Conservation (phyloP, 441 rosid genomes). For the Croton setiger region DNA sequence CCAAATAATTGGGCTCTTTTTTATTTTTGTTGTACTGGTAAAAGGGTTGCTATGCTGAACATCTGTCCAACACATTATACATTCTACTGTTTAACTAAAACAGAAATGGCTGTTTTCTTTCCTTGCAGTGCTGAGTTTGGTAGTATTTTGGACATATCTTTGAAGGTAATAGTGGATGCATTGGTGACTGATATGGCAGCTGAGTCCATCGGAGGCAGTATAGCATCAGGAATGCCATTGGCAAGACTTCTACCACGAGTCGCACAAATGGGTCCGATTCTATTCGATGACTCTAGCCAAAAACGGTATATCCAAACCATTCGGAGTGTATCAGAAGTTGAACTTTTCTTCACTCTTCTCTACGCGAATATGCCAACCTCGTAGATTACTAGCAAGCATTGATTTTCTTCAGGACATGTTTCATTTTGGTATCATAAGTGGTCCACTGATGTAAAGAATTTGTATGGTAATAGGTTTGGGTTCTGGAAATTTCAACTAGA, state of each 20-base stretch:
- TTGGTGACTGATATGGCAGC: slow-evolving; percentile 49
- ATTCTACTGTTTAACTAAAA: background rate
- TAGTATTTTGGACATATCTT: slow-evolving; percentile 43
- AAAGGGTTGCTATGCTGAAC: background rate
- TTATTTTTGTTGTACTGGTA: no score
- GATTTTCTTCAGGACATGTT: slow-evolving; percentile 12
- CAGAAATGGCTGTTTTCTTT: background rate
- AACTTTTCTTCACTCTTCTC: slow-evolving; percentile 76
- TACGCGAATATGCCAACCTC: slow-evolving; percentile 62
- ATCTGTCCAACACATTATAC: background rate
- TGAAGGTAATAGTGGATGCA: slow-evolving; percentile 44
- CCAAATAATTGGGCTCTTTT: background rate
- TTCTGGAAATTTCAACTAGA: slow-evolving; percentile 12
- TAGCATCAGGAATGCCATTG: slow-evolving; percentile 54
- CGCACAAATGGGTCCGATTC: slow-evolving; percentile 45
- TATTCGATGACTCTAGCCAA: slow-evolving; percentile 56
- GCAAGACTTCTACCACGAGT: slow-evolving; percentile 77
- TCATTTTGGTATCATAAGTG: slow-evolving; percentile 7
- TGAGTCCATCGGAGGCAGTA: slow-evolving; percentile 33
- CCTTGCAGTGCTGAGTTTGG: slow-evolving; percentile 62
- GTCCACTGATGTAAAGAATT: slow-evolving; percentile 23
- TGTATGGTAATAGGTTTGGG: slow-evolving; percentile 20
- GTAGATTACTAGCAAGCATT: slow-evolving; percentile 22
- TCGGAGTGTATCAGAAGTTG: slow-evolving; percentile 53
- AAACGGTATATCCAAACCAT: slow-evolving; percentile 54